Evolutionary conservation across 2,329 filamentous ascomycete genomes (phyloP), one percentile per base, ranked within the genome.

Genomic region (Trichophyton verrucosum): DNA sequence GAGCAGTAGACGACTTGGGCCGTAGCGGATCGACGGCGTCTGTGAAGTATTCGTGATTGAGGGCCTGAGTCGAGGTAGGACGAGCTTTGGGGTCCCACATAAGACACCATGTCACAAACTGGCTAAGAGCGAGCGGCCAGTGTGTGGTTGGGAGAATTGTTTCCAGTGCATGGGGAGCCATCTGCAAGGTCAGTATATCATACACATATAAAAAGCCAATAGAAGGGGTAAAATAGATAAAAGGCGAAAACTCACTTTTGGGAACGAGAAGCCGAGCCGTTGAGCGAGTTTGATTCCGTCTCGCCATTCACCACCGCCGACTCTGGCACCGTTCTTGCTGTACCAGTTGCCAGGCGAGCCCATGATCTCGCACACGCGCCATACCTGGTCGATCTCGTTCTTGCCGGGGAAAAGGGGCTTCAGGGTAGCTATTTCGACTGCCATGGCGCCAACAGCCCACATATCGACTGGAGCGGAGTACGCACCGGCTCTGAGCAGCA

Each of bases 351-450:
- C 94, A 2, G 94, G 94, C 76, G 92, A 97, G 57, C 94, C 94
- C 94, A 99, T 99, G 62, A 99, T 96, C 73, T 99, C 94, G 72
- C 94, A 99, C 0, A 99, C 89, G 67, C 94, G 86, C 94, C 94
- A 99, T 1, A 99, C 94, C 74, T 99, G 94, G 68, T 99, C 94
- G 1, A 99, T 94, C 77, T 99, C 94, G 72, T 99, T 99, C 70
- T 91, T 90, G 68, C 94, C 94, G 9, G 94, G 94, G 79, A 99
- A 99, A 9, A 99, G 79, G 17, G 94, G 94, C 78, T 97, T 99
- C 62, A 99, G 74, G 0, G 94, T 99, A 27, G 94, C 94, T 64
- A 99, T 88, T 73, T 99, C 94, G 9, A 99, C 94, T 5, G 94
- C 94, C 94, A 99, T 99, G 20, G 94, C 94, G 69, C 94, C 94